Evolutionary conservation across 225 moss, liverwort and hornwort genomes (phyloP).

Genomic region (Climacium dendroides): DNA sequence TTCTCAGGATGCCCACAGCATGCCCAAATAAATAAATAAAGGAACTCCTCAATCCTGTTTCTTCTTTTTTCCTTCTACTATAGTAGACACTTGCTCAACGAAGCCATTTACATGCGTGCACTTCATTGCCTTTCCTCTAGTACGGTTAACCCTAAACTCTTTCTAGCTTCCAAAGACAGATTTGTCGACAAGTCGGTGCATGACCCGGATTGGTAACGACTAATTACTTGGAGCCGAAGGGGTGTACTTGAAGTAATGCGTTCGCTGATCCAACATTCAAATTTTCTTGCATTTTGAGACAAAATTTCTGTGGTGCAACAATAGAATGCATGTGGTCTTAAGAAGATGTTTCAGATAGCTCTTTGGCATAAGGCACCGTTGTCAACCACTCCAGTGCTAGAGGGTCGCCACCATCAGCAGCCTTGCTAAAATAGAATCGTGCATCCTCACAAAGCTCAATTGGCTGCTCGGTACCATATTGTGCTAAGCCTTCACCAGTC

Average conservation of each 20-base stretch:
- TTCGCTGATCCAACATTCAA: background rate
- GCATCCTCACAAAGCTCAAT: conserved; percentile 25
- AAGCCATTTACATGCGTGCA: background rate
- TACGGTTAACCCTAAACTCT: background rate
- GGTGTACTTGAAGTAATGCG: background rate
- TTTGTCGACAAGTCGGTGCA: background rate
- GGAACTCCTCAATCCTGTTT: background rate
- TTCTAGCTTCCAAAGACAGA: background rate
- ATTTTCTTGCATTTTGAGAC: background rate
- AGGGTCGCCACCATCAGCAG: conserved; percentile 70
- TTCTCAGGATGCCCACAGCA: background rate
- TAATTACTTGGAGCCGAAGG: background rate
- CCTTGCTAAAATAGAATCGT: conserved; percentile 43
- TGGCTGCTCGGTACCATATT: background rate
- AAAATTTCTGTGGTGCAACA: background rate
- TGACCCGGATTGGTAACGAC: background rate
- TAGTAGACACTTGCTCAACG: background rate
- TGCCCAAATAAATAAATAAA: background rate
- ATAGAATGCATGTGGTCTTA: background rate
- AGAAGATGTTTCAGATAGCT: background rate
- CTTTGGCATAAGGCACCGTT: conserved; percentile 13
- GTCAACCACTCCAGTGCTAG: conserved; percentile 75
- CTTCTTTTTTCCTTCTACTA: background rate
- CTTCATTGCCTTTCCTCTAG: background rate
- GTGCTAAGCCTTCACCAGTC: background rate